phyloP scores from a whole-genome alignment of 352 stramenopile species.

The Pythium rishiriense region DNA sequence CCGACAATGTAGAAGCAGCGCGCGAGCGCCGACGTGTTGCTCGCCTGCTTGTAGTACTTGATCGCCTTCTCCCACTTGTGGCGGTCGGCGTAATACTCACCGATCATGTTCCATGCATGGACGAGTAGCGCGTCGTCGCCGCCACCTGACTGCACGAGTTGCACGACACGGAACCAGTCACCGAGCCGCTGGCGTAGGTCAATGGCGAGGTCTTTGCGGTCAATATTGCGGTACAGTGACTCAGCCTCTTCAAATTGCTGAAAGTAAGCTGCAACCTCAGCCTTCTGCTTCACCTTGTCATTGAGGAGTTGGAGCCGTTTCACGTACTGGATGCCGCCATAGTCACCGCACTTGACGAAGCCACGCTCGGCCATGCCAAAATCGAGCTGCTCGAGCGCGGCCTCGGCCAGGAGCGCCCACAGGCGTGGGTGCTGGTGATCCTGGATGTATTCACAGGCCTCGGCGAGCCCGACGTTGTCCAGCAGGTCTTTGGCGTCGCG shows the following conservation, averaged over 20 bases:
- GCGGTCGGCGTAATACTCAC: conserved; percentile 90
- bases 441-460: conserved; percentile 84
- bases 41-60: conserved; percentile 89
- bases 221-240: conserved; percentile 91
- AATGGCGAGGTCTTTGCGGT: conserved; percentile 93
- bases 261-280: conserved; percentile 90
- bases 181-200: conserved; percentile 88
- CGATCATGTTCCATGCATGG: conserved; percentile 88
- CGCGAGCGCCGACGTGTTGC: conserved; percentile 72
- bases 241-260: conserved; percentile 93
- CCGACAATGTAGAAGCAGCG: conserved; percentile 92
- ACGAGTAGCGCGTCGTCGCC: conserved; percentile 81
- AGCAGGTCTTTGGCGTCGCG: conserved; percentile 87
- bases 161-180: conserved; percentile 92
- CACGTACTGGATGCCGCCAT: conserved; percentile 93
- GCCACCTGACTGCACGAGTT: conserved; percentile 75
- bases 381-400: conserved; percentile 88
- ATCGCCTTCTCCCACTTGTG: conserved; percentile 92
- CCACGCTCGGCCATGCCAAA: conserved; percentile 91
- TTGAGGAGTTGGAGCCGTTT: conserved; percentile 87
- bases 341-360: conserved; percentile 92
- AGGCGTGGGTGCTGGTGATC: conserved; percentile 84
- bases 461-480: conserved; percentile 74
- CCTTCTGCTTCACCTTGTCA: conserved; percentile 91
- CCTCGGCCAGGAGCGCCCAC: conserved; percentile 87